Base-by-base conservation (phyloP, 768 basidiomycete species). In the Saitozyma sp. region DNA sequence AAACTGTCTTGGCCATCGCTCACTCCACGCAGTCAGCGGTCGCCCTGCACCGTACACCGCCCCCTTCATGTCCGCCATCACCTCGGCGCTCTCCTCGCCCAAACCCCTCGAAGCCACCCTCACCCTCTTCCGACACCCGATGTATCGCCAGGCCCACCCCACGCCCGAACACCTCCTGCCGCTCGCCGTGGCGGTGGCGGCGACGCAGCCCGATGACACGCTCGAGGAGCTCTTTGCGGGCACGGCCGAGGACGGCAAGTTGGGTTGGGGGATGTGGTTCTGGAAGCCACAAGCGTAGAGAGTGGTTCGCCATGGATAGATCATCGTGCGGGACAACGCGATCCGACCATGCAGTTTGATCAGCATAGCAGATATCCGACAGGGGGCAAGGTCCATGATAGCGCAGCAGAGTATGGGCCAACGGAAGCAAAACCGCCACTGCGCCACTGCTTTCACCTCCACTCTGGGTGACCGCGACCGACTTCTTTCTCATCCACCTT, bases 141-240 rank as follows among this genome's bases (percentile, higher is more conserved):
- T 84, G 9, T 92, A 89, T 82, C 83, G 86, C 5, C 70, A 81
- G 0, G 84, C 87, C 37, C 89, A 93, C 69, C 91, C 90, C 1
- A 83, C 88, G 3, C 86, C 86, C 65, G 91, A 93, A 38, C 90
- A 92, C 71, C 89, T 92, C 70, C 82, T 91, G 14, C 90, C 91
- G 9, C 65, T 92, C 14, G 89, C 90, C 74, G 82, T 91, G 48
- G 89, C 87, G 4, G 87, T 86, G 3, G 90, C 88, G 3, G 90
- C 88, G 8, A 87, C 86, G 9, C 87, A 85, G 49, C 82, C 81
- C 7, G 86, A 85, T 10, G 64, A 67, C 13, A 62, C 51, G 59
- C 38, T 52, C 19, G 71, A 69, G 53, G 69, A 71, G 46, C 61
- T 75, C n/a, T 68, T 58, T 38, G 62, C 68, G 1, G 68, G 59